Evolutionary conservation across 108 stramenopile genomes (phyloP).

Genomic region (Cyclotella cryptica): DNA sequence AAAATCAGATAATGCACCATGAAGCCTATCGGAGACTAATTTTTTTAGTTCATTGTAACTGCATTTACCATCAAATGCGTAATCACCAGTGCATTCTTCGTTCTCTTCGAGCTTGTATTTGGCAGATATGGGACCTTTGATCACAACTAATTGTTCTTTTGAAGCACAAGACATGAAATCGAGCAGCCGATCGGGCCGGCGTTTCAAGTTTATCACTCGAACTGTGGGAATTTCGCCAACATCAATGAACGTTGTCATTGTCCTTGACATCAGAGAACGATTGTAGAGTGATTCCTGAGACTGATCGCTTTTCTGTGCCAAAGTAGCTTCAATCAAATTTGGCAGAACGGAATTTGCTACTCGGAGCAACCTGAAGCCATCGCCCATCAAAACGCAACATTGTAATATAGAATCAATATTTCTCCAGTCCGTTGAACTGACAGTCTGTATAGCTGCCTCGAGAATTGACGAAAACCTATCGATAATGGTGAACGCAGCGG

Average conservation of each 20-base stretch:
- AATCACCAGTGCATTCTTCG: constrained; percentile 50
- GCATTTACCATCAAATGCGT: constrained; percentile 77
- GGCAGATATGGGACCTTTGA: constrained; percentile 56
- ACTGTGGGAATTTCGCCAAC: constrained; percentile 51
- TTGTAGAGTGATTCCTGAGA: neutral
- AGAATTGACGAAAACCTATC: constrained; percentile 36
- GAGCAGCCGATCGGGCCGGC: constrained; percentile 65
- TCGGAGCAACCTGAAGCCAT: constrained; percentile 25
- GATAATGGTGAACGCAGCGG: constrained; percentile 35
- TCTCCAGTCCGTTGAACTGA: constrained; percentile 24
- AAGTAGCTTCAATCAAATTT: neutral
- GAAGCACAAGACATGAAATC: constrained; percentile 67
- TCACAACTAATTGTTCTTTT: constrained; percentile 55
- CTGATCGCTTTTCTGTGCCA: neutral
- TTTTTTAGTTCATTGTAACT: constrained; percentile 43
- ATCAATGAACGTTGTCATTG: constrained; percentile 42
- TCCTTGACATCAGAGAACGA: constrained; percentile 14
- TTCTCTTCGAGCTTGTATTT: constrained; percentile 23
- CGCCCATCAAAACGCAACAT: constrained; percentile 54
- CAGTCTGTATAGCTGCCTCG: constrained; percentile 10
- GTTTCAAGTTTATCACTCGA: constrained; percentile 75
- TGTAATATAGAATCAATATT: constrained; percentile 37
- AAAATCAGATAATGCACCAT: constrained; percentile 53
- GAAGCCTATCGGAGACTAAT: constrained; percentile 28
- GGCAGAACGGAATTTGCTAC: constrained; percentile 38